Base-by-base conservation (phyloP, 441 rosid species). In the Adansonia madagascariensis region DNA sequence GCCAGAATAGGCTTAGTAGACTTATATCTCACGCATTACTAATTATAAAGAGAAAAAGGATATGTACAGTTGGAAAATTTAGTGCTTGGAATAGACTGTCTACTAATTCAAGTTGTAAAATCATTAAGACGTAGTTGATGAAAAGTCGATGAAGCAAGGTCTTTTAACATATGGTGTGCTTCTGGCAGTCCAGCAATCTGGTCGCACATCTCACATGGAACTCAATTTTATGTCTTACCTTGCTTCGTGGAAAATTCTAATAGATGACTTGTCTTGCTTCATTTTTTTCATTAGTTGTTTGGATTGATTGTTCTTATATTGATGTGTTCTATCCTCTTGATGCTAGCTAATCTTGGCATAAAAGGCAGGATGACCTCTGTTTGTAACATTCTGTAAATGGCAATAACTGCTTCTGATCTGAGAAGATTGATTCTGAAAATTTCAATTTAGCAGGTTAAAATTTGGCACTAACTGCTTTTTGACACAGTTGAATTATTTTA, bases 381-480 rank as follows among this genome's bases (percentile, higher is more conserved):
- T 66, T 41, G 71, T 66, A 17, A 43, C 50, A 46, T 68, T 67
- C 49, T 67, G 71, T 12, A 27, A 61, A 12, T 27, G 66, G 8
- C 31, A 61, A 20, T 46, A 67, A 6, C 20, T 18, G 55, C 55
- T 9, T 64, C 41, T 61, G 66, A 61, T 12, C 0, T 61, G 43
- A 27, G 2, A 61, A 61, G 27, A 12, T 27, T 15, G n/a, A 61
- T 12, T 61, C 43, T 27, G 43, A 27, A 27, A 61, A 27, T 61
- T 22, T 3, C 24, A 24, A 60, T 60, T 60, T 60, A 9, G 39
- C 64, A 9, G 24, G 24, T 59, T 24, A 60, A 11, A 3, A 12
- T 61, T 12, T 61, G 64, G 17, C 43, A 61, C 41, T 10, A 47
- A 47, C 18, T 24, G 57, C 22, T 47, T 20, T 62, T 46, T 11